These are phyloP conservation scores for Wakefieldia striispora DNA, from an alignment of 768 basidiomycete genomes.

Conservation along the genomic window DNA sequence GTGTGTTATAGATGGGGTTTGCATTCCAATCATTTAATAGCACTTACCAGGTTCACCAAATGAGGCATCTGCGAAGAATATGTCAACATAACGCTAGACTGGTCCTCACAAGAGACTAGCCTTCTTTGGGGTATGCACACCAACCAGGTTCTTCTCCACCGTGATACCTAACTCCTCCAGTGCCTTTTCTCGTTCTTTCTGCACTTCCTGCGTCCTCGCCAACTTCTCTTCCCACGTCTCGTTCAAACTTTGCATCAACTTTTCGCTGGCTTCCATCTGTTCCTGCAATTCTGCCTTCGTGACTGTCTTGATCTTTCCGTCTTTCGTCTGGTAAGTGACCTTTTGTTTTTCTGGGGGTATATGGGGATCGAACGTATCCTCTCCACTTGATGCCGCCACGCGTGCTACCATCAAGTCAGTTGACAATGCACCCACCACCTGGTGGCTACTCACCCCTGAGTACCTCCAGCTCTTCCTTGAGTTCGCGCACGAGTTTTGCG, in stretches of 20 bases:
- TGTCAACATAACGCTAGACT: constrained; percentile 9
- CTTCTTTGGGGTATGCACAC: constrained; percentile 98
- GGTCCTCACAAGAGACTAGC: constrained; percentile 32
- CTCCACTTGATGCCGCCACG: constrained; percentile 63
- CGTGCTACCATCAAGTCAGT: constrained; percentile 50
- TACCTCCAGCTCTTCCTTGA: constrained; percentile 96
- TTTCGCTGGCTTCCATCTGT: constrained; percentile 93
- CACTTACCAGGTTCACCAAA: constrained; percentile 84
- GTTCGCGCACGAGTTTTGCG: constrained; percentile 95
- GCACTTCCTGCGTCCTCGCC: constrained; percentile 86
- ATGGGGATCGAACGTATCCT: constrained; percentile 80
- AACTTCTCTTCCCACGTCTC: constrained; percentile 98
- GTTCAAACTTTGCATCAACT: constrained; percentile 89
- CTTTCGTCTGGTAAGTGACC: constrained; percentile 90
- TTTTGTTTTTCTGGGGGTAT: constrained; percentile 94
- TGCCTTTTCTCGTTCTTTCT: constrained; percentile 96
- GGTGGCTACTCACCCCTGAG: constrained; percentile 60
- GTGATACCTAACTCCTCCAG: constrained; percentile 97
- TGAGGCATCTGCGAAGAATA: constrained; percentile 72
- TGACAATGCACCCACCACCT: neutral
- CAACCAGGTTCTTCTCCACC: constrained; percentile 93
- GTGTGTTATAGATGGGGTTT: neutral
- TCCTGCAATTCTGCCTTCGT: constrained; percentile 98
- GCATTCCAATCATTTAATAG: constrained; percentile 8
- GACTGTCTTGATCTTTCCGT: constrained; percentile 91